Evolutionary conservation across 2,329 filamentous ascomycete species (phyloP), one percentile per base, ranked within the genome.

Genomic region (Colletotrichum chlorophyti): DNA sequence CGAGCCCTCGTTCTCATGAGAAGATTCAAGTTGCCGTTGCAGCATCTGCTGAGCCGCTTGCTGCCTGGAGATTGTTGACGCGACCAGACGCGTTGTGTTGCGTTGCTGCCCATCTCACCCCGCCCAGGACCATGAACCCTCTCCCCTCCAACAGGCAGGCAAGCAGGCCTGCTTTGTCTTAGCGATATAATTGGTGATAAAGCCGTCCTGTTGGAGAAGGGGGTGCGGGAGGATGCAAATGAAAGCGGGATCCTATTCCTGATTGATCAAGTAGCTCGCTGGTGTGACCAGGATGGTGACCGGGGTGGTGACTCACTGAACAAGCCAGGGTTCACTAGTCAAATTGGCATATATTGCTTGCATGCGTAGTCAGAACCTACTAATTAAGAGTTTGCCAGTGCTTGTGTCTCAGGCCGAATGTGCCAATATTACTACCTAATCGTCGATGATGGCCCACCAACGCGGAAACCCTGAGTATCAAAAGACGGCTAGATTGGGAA

Each of bases 191-290:
- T 48, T 35, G 15, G 35, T 32, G 37, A 43, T 14, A 43, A n/a
- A 12, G 21, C 15, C 6, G n/a, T 34, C 51, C 45, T 27, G 14
- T 59, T 59, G 15, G 19, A 48, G 26, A 31, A 48, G 55, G 55
- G 54, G 42, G 49, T 35, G 50, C 51, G 51, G 55, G 31, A 43
- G 34, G 42, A 43, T 43, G 35, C 51, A 45, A n/a, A 32, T 12
- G 19, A 34, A 10, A 34, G 26, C 38, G 41, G n/a, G n/a, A n/a
- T n/a, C n/a, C n/a, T n/a, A 42, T 27, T 19, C 21, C 35, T 54
- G 15, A 53, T 52, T n/a, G 32, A 47, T 26, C 4, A 23, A 14
- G 14, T 15, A 19, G 15, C 19, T 37, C 24, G n/a, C 8, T 38
- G 24, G 41, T 6, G 40, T 12, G 38, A 23, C 37, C 10, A 31